Evolutionary conservation across 306 rosid genomes (phyloP).

Genomic region (Quercus berberidifolia): DNA sequence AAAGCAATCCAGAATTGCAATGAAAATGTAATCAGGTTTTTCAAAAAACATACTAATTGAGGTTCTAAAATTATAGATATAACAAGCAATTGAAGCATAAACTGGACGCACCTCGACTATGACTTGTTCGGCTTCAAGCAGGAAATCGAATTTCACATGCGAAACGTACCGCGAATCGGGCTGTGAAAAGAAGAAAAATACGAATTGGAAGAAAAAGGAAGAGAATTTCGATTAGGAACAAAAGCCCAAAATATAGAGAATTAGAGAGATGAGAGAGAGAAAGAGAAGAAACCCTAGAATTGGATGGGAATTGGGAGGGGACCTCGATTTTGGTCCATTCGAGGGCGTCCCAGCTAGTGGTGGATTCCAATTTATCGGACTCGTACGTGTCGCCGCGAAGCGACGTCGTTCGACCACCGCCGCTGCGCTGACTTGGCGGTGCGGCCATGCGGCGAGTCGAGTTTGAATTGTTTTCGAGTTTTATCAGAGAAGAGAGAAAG

Average conservation of each 20-base stretch:
- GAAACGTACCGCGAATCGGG: constrained; percentile 53
- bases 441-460: constrained; percentile 58
- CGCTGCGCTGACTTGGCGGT: constrained; percentile 49
- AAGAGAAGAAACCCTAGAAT: constrained; percentile 14
- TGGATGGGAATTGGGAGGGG: background rate
- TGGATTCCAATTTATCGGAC: constrained; percentile 61
- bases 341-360: constrained; percentile 81
- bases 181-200: constrained; percentile 35
- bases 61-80: background rate
- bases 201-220: background rate
- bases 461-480: background rate
- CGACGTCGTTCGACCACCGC: constrained; percentile 46
- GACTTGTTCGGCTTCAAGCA: constrained; percentile 71
- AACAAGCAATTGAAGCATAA: background rate
- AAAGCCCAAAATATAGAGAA: background rate
- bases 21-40: background rate
- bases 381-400: constrained; percentile 64
- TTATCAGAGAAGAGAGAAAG: background rate
- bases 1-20: background rate
- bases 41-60: background rate
- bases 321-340: constrained; percentile 97
- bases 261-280: background rate
- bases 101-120: constrained; percentile 53
- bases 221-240: background rate
- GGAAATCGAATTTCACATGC: constrained; percentile 52